Evolutionary conservation across 768 basidiomycete genomes (phyloP).

Genomic region (Boletus subcaerulescens): DNA sequence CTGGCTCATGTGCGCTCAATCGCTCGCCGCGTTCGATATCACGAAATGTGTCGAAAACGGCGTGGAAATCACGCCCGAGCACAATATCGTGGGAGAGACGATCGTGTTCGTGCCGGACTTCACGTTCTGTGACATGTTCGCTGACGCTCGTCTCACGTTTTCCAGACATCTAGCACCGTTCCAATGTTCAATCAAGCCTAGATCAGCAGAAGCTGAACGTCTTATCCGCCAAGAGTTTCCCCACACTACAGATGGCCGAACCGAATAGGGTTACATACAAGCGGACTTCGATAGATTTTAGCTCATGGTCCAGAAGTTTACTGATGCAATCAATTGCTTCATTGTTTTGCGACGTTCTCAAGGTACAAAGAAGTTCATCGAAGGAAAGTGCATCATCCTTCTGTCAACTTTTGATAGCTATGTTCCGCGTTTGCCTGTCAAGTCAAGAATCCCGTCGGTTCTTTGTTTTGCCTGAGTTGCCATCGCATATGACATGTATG

Average conservation of each 20-base stretch:
- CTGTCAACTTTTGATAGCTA: too few species aligned
- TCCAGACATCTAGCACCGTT: slow-evolving; percentile 13
- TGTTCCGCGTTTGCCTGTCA: too few species aligned
- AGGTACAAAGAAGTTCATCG: too few species aligned
- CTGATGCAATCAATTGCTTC: too few species aligned
- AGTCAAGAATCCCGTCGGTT: too few species aligned
- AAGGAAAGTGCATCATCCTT: too few species aligned
- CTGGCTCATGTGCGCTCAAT: slow-evolving; percentile 28
- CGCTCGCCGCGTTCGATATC: slow-evolving; percentile 46
- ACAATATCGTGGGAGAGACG: slow-evolving; percentile 26
- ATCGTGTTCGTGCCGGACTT: neutral
- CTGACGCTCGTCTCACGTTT: neutral
- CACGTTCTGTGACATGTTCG: neutral
- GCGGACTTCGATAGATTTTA: too few species aligned
- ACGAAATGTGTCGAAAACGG: slow-evolving; percentile 41
- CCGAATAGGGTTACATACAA: neutral
- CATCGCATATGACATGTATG: too few species aligned
- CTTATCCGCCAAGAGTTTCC: neutral
- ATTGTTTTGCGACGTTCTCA: too few species aligned
- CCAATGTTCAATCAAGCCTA: slow-evolving; percentile 13
- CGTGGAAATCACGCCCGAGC: slow-evolving; percentile 42
- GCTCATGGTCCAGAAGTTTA: too few species aligned
- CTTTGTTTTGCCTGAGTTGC: too few species aligned
- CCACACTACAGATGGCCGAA: neutral
- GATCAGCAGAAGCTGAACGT: neutral